These are phyloP conservation scores for Meira nashicola DNA, from an alignment of 1,284 basidiomycete genomes.

Conservation along the genomic window DNA sequence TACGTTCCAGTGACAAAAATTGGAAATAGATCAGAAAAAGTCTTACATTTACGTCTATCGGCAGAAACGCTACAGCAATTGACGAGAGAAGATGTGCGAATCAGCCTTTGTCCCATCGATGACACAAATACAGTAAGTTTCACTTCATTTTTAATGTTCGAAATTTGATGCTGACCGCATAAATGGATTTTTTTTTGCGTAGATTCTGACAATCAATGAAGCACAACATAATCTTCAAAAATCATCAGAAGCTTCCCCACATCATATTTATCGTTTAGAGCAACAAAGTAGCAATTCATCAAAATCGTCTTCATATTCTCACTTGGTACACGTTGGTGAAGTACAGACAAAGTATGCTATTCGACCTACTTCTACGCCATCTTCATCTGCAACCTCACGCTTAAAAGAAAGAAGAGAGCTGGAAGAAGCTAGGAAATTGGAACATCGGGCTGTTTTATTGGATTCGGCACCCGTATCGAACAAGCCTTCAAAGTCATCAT, in stretches of 20 bases:
- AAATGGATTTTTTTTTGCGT: not conserved
- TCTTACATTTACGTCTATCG: not conserved
- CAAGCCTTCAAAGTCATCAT: constrained; percentile 1
- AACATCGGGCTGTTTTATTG: constrained; percentile 6
- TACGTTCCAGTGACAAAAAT: not conserved
- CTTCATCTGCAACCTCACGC: not conserved
- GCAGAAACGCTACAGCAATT: not conserved
- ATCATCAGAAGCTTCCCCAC: not conserved
- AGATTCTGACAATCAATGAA: constrained; percentile 1
- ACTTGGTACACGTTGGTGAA: not conserved
- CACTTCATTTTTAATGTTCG: no score
- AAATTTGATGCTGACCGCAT: no score
- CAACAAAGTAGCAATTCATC: not conserved
- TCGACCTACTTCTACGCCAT: not conserved
- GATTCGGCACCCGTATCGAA: constrained; percentile 2
- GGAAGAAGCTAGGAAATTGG: constrained; percentile 2
- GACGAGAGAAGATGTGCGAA: no score
- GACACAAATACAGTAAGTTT: not conserved
- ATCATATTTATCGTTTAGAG: not conserved
- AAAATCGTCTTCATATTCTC: not conserved
- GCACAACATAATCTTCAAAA: constrained; percentile 2
- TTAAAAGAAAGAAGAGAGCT: constrained; percentile 3
- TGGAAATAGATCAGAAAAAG: not conserved
- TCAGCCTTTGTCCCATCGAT: not conserved
- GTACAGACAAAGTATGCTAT: not conserved